Base-by-base conservation (phyloP, 2,329 filamentous ascomycete genomes). In the Neocucurbitaria cava region DNA sequence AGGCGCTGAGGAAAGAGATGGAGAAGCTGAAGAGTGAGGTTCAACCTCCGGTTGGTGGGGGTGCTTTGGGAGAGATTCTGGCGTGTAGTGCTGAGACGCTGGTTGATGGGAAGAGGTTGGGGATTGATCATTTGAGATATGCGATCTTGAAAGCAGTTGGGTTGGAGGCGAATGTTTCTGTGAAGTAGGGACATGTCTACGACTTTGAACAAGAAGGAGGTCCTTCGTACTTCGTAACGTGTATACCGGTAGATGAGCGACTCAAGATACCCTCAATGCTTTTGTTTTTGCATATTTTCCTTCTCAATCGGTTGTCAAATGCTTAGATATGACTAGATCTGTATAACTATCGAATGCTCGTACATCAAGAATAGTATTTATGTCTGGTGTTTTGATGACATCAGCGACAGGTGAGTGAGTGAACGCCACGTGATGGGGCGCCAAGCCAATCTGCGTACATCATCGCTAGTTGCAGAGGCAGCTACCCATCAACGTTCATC, bases 71-170 rank as follows among this genome's bases (percentile, higher is more conserved):
- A 8, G 87, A 90, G 70, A 79, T 89, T 13, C 70, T 90, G 31
- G 83, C 82, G 9, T 85, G 82, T 60, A 86, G 84, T 63, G 76
- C 81, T 1, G 80, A 83, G 66, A 82, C 76, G 23, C 56, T 83
- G 43, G 75, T 77, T 2, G 75, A 75, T 23, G 79, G 78, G 26
- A 77, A 77, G 51, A 80, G 78, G 53, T 64, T 88, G 46, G 88
- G 88, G 0, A 78, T 90, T 39, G 82, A 85, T 71, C 81, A 85
- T 53, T 71, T 91, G 9, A 76, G 87, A 48, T 89, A 85, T 82
- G 85, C 87, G 2, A 83, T 90, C 47, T 67, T 91, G 56, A 80
- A 81, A 58, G 87, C 88, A 36, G 83, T 53, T 10, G 66, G 64
- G 6, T 11, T 69, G 38, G 61, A 68, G 7, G 41, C 38, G 2